Evolutionary conservation across 768 basidiomycete species (phyloP).

Genomic region (Tremella yokohamensis): DNA sequence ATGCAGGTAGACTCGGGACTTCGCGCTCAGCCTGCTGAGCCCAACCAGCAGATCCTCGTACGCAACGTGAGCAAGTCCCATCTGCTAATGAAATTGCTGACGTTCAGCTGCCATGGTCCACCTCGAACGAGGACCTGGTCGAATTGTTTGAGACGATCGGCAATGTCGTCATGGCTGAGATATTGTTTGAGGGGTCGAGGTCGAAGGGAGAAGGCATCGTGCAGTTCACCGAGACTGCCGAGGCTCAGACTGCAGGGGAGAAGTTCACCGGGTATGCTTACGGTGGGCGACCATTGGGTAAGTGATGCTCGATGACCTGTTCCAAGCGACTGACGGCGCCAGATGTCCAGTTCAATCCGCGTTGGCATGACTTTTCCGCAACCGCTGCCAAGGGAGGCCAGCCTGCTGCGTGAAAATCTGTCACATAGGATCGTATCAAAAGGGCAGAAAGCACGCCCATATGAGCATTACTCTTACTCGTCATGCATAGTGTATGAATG

Average conservation of each 20-base stretch:
- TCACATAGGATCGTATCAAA: not conserved
- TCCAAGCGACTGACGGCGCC: constrained; percentile 6
- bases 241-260: constrained; percentile 94
- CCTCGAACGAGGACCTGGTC: constrained; percentile 95
- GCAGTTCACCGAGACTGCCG: constrained; percentile 78
- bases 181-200: constrained; percentile 84
- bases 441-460: too few species aligned
- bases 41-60: constrained; percentile 96
- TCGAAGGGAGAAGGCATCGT: constrained; percentile 95
- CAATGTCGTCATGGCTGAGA: constrained; percentile 89
- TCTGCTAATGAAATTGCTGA: not conserved
- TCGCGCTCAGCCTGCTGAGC: constrained; percentile 59
- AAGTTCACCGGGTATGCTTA: constrained; percentile 97
- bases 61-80: constrained; percentile 71
- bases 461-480: too few species aligned
- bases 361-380: constrained; percentile 89
- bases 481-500: too few species aligned
- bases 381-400: constrained; percentile 72
- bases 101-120: constrained; percentile 92
- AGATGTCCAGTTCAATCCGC: constrained; percentile 93
- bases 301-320: constrained; percentile 34
- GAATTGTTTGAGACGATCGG: constrained; percentile 98
- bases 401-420: not conserved
- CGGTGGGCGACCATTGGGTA: constrained; percentile 80
- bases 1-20: constrained; percentile 28